These are phyloP conservation scores for Xanthoconium stramineum DNA, from an alignment of 768 basidiomycete species.

Conservation along the genomic window DNA sequence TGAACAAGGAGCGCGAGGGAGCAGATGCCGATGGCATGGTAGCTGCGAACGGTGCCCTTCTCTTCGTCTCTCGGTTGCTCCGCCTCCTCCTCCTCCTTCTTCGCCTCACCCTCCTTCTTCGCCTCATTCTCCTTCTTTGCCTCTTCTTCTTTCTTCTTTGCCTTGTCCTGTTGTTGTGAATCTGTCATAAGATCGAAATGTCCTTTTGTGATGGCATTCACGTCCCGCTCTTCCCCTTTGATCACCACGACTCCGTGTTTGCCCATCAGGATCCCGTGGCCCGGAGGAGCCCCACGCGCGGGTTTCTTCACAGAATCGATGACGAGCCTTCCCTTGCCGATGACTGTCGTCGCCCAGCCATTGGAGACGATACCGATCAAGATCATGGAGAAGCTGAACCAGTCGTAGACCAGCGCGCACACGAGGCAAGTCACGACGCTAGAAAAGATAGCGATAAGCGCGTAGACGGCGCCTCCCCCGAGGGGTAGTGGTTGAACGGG, in stretches of 20 bases:
- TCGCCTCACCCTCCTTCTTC: too few species aligned
- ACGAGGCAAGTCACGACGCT: conserved; percentile 26
- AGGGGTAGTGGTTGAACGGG: not conserved
- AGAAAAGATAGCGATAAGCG: conserved; percentile 19
- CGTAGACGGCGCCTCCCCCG: conserved; percentile 7
- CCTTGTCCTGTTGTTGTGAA: not conserved
- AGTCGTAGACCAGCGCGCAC: not conserved
- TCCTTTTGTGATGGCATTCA: conserved; percentile 31
- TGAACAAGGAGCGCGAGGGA: conserved; percentile 29
- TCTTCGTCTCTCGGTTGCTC: not conserved
- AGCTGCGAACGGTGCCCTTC: not conserved
- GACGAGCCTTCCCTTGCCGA: conserved; percentile 14
- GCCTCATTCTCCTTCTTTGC: too few species aligned
- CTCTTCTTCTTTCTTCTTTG: too few species aligned
- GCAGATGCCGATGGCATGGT: conserved; percentile 22
- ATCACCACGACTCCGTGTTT: conserved; percentile 23
- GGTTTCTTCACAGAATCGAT: conserved; percentile 12
- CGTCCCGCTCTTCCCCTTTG: conserved; percentile 25
- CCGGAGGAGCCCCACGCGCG: conserved; percentile 21
- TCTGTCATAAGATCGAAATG: conserved; percentile 21
- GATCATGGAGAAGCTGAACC: too few species aligned
- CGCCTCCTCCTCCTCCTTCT: too few species aligned
- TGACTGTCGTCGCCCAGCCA: conserved; percentile 24
- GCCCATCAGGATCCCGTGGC: conserved; percentile 27
- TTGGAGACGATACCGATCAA: conserved; percentile 16